Base-by-base conservation (phyloP, 2,329 filamentous ascomycete species). In the Aspergillus ochraceus region DNA sequence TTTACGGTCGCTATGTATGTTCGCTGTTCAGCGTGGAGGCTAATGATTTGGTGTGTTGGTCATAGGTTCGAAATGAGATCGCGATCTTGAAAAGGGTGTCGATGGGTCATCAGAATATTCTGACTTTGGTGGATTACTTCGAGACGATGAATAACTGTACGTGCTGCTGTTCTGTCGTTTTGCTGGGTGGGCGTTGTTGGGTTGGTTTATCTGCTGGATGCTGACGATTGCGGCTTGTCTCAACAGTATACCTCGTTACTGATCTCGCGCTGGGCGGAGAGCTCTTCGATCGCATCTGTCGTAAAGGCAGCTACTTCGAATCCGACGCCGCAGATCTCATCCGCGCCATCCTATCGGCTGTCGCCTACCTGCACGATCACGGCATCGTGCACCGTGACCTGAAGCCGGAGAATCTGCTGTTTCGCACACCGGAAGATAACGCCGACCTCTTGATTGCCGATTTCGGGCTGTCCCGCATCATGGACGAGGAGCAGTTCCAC, bases 401-500 rank as follows among this genome's bases (percentile, higher is more conserved):
- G 62, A 99, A 99, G 79, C 95, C 95, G 49, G 95, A 99, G 79
- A 98, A 99, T 74, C 83, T 99, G 6, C 86, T 99, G 24, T 99
- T 99, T 81, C 87, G 95, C 68, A 98, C 95, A 0, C 95, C 95
- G 30, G 95, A 99, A 77, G 95, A 99, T 76, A 98, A 98, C 71
- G 92, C 95, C 52, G 95, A 99, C 77, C 84, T 99, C 30, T 82
- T 99, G 60, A 99, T 99, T 74, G 95, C 95, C 63, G 95, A 99
- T 75, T 99, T 99, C 76, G 95, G 95, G 10, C 82, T 99, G 53
- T 95, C 90, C 26, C 87, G 95, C 60, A 97, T 99, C 78, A 98
- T 99, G 94, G 95, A 99, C 73, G 95, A 98, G 78, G 92, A 97
- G 77, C 91, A 97, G 74, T 98, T 98, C 77, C 95, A 98, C 74